Conservation (phyloP, 306 rosid species). For the Acacia crassicarpa region DNA sequence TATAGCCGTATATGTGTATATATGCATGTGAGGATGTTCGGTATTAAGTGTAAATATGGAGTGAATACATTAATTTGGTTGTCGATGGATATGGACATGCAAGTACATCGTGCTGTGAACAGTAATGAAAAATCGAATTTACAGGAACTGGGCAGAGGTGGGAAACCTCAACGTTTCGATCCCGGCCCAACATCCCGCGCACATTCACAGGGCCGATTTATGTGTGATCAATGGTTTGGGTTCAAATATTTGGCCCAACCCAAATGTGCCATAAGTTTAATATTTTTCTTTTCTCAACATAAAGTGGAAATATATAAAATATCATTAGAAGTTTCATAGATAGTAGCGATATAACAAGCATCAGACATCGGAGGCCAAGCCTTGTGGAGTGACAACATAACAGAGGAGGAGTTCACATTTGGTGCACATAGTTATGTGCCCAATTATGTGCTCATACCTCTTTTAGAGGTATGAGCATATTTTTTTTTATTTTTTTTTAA, state of each 20-base stretch:
- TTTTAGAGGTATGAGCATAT: too few species aligned
- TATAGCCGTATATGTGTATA: not conserved
- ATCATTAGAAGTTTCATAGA: not conserved
- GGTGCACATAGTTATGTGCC: too few species aligned
- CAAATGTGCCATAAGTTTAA: not conserved
- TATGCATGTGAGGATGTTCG: not conserved
- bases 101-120: too few species aligned
- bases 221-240: not conserved
- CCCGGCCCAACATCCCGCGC: not conserved
- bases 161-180: not conserved
- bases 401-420: too few species aligned
- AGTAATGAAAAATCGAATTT: not conserved
- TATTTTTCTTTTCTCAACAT: not conserved
- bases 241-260: not conserved
- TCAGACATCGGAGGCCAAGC: constrained; percentile 20
- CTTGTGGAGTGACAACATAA: constrained; percentile 24
- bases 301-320: not conserved
- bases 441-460: too few species aligned
- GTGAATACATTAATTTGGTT: not conserved
- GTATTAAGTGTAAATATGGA: not conserved
- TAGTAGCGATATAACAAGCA: not conserved
- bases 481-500: too few species aligned
- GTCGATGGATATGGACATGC: not conserved
- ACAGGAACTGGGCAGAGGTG: too few species aligned
- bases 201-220: too few species aligned